Evolutionary conservation across 1,284 basidiomycete species (phyloP).

Genomic region (Kwoniella shivajii): DNA sequence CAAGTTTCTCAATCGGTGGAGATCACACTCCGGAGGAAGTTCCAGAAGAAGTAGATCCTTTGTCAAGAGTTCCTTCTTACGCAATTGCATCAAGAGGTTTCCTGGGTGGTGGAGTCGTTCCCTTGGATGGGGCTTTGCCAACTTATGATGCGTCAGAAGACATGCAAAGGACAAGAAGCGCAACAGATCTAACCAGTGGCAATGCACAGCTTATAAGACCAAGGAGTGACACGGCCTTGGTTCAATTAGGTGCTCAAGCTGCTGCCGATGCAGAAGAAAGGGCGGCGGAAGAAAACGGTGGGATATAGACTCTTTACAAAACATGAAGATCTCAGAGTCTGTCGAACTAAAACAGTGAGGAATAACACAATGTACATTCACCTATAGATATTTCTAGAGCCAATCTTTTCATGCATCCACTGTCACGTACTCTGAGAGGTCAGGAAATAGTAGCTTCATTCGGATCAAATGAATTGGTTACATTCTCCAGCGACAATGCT

Average conservation of each 20-base stretch:
- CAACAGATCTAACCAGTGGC: slow-evolving; percentile 19
- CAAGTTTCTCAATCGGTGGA: slow-evolving; percentile 14
- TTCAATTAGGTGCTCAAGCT: slow-evolving; percentile 28
- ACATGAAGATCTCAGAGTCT: too few species aligned
- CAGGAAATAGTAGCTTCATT: too few species aligned
- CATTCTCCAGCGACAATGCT: too few species aligned
- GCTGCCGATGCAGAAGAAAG: slow-evolving; percentile 31
- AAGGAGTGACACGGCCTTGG: slow-evolving; percentile 39
- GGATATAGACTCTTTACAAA: too few species aligned
- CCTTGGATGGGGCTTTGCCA: slow-evolving; percentile 75
- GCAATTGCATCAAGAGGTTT: slow-evolving; percentile 76
- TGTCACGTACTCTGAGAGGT: too few species aligned
- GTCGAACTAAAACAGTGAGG: too few species aligned
- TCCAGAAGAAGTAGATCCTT: slow-evolving; percentile 33
- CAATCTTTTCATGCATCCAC: too few species aligned
- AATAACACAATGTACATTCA: too few species aligned
- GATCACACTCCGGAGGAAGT: slow-evolving; percentile 6
- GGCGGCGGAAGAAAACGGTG: slow-evolving; percentile 17
- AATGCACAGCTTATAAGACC: slow-evolving; percentile 22
- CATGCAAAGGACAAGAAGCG: slow-evolving; percentile 34
- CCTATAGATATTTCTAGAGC: too few species aligned
- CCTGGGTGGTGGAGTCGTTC: slow-evolving; percentile 79
- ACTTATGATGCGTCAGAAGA: slow-evolving; percentile 70
- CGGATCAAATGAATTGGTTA: too few species aligned
- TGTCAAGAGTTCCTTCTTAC: slow-evolving; percentile 72